phyloP scores from a whole-genome alignment of 495 filamentous ascomycete genomes.

The Aspergillus sclerotiicarbonarius region DNA sequence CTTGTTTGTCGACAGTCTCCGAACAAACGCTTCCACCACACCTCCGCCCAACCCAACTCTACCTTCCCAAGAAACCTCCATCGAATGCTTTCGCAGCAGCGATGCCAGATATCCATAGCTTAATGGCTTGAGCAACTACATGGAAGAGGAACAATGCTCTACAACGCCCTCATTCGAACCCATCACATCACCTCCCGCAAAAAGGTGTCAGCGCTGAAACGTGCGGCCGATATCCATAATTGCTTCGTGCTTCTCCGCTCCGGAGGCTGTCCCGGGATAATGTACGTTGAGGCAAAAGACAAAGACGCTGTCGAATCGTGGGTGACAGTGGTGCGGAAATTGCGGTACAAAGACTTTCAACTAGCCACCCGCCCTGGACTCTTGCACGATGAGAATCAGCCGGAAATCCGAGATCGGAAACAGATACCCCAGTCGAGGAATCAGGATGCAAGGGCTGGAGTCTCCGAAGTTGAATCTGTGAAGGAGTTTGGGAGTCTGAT shows the following conservation, averaged over 20 bases:
- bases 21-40: too few relatives aligned
- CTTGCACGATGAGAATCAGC: conserved; percentile 18
- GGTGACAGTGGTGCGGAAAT: conserved; percentile 51
- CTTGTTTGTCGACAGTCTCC: too few relatives aligned
- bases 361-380: conserved; percentile 37
- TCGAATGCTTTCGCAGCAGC: too few relatives aligned
- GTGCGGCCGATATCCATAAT: conserved; percentile 55
- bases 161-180: conserved; percentile 67
- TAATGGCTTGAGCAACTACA: neutral
- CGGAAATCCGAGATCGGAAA: neutral
- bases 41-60: too few relatives aligned
- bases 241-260: conserved; percentile 63
- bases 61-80: too few relatives aligned
- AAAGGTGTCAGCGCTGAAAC: conserved; percentile 65
- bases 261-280: conserved; percentile 68
- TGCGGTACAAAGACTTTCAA: conserved; percentile 53
- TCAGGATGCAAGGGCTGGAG: conserved; percentile 11
- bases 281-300: conserved; percentile 68
- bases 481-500: conserved; percentile 48
- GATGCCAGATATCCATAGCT: neutral
- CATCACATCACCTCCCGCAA: conserved; percentile 83
- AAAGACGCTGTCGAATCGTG: conserved; percentile 51
- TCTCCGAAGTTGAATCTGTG: conserved; percentile 42
- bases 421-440: neutral
- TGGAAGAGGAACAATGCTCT: conserved; percentile 27